Evolutionary conservation across 768 basidiomycete genomes (phyloP), one percentile per base, ranked within the genome.

Genomic region (Leccinum aurantiacum): DNA sequence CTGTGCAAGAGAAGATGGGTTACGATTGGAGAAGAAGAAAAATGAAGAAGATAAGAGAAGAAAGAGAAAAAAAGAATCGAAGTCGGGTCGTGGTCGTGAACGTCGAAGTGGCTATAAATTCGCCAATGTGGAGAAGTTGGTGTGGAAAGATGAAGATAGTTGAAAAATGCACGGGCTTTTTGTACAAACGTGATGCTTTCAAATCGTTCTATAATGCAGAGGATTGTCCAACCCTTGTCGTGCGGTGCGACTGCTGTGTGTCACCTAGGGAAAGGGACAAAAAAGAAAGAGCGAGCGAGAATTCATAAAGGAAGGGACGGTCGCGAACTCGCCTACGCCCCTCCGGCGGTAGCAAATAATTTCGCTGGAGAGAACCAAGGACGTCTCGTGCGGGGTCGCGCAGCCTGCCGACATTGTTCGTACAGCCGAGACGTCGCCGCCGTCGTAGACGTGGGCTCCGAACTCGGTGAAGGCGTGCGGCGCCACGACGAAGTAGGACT

Each of bases 331-430:
- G 49, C 61, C 73, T 74, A 74, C 58, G 73, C 69, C 50, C 73
- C 76, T 57, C 77, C 77, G 56, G 78, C 67, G 52, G 79, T 75
- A 62, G 78, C 68, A 64, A 83, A 82, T 63, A 84, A 67, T 71
- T 80, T 79, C 70, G 79, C 79, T 29, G 82, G 77, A 56, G 79
- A 79, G 69, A 84, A 84, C 84, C 84, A 85, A 63, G 78, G 74
- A 38, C 80, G 78, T 65, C 78, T 76, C 59, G 80, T 71, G 59
- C 80, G 76, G 63, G 72, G 72, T 33, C 73, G 69, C 37, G 69
- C 66, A 22, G 64, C 73, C 54, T 73, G 69, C 41, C 75, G 74
- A 66, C 73, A 75, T 41, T 69, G 68, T 53, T 70, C 70, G 49
- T 67, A 69, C 64, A 72, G 70, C 64, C 65, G 70, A 64, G 62